Evolutionary conservation across 2,329 filamentous ascomycete genomes (phyloP).

Genomic region (Cryphonectria carpinicola): DNA sequence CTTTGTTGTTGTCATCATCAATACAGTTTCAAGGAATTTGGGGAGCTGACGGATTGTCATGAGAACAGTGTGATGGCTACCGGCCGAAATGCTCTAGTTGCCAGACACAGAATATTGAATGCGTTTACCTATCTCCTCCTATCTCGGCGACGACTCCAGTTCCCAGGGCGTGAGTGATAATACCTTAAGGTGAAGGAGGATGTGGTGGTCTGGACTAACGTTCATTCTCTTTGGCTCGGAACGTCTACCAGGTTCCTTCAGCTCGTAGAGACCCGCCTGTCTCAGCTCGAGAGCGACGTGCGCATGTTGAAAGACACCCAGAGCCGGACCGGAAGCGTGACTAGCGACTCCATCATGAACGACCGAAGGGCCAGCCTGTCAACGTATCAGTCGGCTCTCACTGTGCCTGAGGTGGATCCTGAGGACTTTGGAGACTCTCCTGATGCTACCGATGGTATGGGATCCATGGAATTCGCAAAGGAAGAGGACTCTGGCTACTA

Average conservation of each 20-base stretch:
- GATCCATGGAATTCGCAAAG: slow-evolving; percentile 32
- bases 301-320: slow-evolving; percentile 21
- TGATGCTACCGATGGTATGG: slow-evolving; percentile 33
- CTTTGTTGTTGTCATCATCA: not conserved
- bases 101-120: slow-evolving; percentile 25
- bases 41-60: slow-evolving; percentile 11
- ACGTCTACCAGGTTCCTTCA: slow-evolving; percentile 19
- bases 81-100: slow-evolving; percentile 29
- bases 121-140: slow-evolving; percentile 26
- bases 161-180: slow-evolving; percentile 22
- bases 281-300: slow-evolving; percentile 27
- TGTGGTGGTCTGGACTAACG: no score
- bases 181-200: not conserved
- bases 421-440: slow-evolving; percentile 23
- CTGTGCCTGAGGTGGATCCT: slow-evolving; percentile 38
- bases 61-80: slow-evolving; percentile 27
- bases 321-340: slow-evolving; percentile 16
- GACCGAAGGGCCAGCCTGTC: slow-evolving; percentile 15
- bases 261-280: slow-evolving; percentile 25
- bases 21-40: not conserved
- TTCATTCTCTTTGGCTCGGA: not conserved
- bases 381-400: slow-evolving; percentile 9
- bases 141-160: slow-evolving; percentile 27
- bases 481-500: slow-evolving; percentile 33
- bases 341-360: slow-evolving; percentile 10